Base-by-base conservation (phyloP, 2,329 filamentous ascomycete genomes). In the Neonectria punicea region DNA sequence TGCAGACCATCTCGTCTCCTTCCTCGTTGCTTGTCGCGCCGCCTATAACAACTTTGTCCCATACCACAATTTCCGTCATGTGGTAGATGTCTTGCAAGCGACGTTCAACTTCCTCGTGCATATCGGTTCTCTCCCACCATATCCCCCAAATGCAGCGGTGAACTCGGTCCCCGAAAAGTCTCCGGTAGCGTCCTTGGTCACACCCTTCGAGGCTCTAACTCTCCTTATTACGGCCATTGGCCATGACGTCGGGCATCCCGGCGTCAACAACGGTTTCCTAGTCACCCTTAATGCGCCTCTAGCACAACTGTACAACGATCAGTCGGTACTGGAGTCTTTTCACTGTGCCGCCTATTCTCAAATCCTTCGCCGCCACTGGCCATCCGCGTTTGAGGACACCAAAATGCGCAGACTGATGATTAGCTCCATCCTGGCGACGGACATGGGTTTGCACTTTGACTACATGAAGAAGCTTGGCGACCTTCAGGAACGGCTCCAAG, bases 31-130 rank as follows among this genome's bases (percentile, higher is more conserved):
- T 58, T 96, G 94, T 75, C 91, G 95, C 67, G 90, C 92, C 53
- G 93, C 96, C n/a, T 99, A 99, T 82, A 98, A 98, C 79, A 92
- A 89, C 63, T 97, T 97, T 78, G 94, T 98, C 39, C 92, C 95
- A 22, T 99, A 98, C 76, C 96, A 99, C 83, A 99, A 99, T 80
- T 99, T 98, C 78, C 92, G 95, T 59, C 96, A 99, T 80, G 96
- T 97, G 22, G 91, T 98, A 67, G 96, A 99, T 79, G 96, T 99
- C 30, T 85, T 98, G 58, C 95, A 98, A 79, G 97, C 95, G 1
- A 89, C 94, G 4, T 98, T 98, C 78, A 90, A 92, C 81, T 97
- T 98, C 76, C 87, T 98, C 6, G 85, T 98, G 60, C 89, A 89
- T 68, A 90, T 97, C 56, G 92, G 93, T 61, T 89, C 89, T 36